Conservation (phyloP, 345 rosid species). For the Euphorbia tirucalli region DNA sequence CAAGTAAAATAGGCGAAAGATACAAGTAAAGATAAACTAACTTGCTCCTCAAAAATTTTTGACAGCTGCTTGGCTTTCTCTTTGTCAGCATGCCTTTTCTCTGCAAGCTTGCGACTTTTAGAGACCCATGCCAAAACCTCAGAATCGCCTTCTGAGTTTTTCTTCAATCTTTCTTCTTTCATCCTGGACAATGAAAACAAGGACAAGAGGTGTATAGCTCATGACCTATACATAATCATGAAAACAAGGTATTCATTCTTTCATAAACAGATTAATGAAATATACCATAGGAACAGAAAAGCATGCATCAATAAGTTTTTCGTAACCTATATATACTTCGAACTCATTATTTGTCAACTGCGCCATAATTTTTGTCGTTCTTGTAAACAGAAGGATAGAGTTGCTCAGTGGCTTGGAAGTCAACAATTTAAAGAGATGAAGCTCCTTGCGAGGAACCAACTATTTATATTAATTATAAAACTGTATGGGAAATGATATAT, state of each 20-base stretch:
- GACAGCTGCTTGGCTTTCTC: constrained; percentile 78
- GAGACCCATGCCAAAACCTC: constrained; percentile 75
- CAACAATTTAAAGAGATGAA: not conserved
- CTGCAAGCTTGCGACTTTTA: constrained; percentile 75
- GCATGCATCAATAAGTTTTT: not conserved
- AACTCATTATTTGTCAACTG: not conserved
- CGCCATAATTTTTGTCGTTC: not conserved
- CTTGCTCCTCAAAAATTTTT: constrained; percentile 89
- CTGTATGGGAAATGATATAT: not conserved
- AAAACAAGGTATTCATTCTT: not conserved
- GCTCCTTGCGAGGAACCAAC: not conserved
- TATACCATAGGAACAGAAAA: not conserved
- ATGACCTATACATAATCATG: not conserved
- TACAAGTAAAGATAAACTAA: constrained; percentile 20
- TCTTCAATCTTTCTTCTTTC: constrained; percentile 74
- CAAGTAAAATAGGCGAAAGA: constrained; percentile 14
- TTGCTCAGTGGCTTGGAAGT: not conserved
- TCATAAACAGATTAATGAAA: not conserved
- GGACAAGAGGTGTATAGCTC: not conserved
- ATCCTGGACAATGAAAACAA: constrained; percentile 48
- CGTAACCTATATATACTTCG: not conserved
- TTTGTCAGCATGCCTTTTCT: constrained; percentile 63
- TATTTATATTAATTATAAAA: not conserved
- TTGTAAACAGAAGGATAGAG: not conserved
- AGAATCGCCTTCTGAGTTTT: constrained; percentile 56